Base-by-base conservation (phyloP, 2,329 filamentous ascomycete species). In the Thelonectria olida region DNA sequence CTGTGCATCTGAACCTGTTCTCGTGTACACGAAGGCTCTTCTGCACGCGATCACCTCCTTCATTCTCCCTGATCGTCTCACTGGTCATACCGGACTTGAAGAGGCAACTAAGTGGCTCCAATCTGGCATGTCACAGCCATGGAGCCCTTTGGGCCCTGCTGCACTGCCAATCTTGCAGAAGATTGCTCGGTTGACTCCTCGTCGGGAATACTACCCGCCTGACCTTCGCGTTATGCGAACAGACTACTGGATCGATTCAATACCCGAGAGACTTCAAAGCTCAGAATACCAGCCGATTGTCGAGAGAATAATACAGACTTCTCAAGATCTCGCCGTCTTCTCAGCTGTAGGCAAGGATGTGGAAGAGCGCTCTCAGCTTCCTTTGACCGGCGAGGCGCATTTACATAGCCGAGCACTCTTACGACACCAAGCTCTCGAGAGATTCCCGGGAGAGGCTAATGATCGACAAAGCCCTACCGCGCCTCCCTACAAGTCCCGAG, bases 21-120 rank as follows among this genome's bases (percentile, higher is more conserved):
- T 88, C 0, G 73, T 87, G 0, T 88, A 88, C 56, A 76, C 76
- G 1, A 90, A 88, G 66, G 87, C 87, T 0, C 72, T 82, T 4
- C 71, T 88, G 1, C 89, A 92, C 67, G 89, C 88, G 0, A 73
- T 82, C 5, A 91, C 89, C 0, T 88, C 88, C 0, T 85, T 83
- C 28, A 67, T 82, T 0, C 34, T 90, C 0, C 82, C 85, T 0
- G 89, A 91, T 67, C 74, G 78, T 0, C 77, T 91, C 0, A 90
- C 88, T 0, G 75, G 80, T 0, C 78, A 81, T 0, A 90, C 87
- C 1, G 89, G 89, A 0, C 82, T 80, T 0, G 88, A 91, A 67
- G 87, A 90, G 68, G 82, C 85, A 0, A 61, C 88, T 0, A 72
- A 78, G 2, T 80, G 78, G 50, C 74, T 90, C 0, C 70, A 74